Base-by-base conservation (phyloP, 192 early-diverging fungal genomes). In the Hyaloraphidium curvatum region DNA sequence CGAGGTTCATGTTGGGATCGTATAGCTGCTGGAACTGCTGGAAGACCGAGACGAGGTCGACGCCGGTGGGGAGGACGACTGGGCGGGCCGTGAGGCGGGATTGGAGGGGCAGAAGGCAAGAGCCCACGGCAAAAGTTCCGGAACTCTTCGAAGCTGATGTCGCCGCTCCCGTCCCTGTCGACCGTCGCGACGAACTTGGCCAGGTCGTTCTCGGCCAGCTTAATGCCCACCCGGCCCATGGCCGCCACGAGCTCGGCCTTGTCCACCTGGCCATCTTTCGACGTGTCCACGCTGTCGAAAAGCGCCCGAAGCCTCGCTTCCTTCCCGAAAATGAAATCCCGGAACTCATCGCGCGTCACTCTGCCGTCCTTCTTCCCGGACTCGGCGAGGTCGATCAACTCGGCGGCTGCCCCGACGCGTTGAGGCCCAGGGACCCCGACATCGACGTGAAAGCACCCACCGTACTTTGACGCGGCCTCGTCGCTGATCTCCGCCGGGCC, bases 1-100 rank as follows among this genome's bases (percentile, higher is more conserved):
- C 82, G 31, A 75, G 74, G 59, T 81, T 80, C 17, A 75, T 68
- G 28, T 74, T 76, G 11, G 81, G 63, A 52, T 81, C 74, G 28
- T 72, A 74, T 3, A 77, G 59, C 7, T 66, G 66, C 51, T 74
- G 63, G 19, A 73, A 78, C 53, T 73, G 83, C 56, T 72, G 62
- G 53, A 70, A 79, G 28, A 85, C 72, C n/a, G n/a, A n/a, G n/a
- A n/a, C n/a, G n/a, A n/a, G n/a, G n/a, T n/a, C n/a, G n/a, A n/a
- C n/a, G n/a, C n/a, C n/a, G n/a, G n/a, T n/a, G n/a, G n/a, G n/a
- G n/a, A n/a, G n/a, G n/a, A n/a, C n/a, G n/a, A n/a, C n/a, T n/a
- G n/a, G n/a, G n/a, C n/a, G n/a, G n/a, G n/a, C n/a, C n/a, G n/a
- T n/a, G n/a, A n/a, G n/a, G n/a, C n/a, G n/a, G n/a, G 50, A 78